Evolutionary conservation across 345 rosid genomes (phyloP), one percentile per base, ranked within the genome.

Genomic region (Linum trigynum): DNA sequence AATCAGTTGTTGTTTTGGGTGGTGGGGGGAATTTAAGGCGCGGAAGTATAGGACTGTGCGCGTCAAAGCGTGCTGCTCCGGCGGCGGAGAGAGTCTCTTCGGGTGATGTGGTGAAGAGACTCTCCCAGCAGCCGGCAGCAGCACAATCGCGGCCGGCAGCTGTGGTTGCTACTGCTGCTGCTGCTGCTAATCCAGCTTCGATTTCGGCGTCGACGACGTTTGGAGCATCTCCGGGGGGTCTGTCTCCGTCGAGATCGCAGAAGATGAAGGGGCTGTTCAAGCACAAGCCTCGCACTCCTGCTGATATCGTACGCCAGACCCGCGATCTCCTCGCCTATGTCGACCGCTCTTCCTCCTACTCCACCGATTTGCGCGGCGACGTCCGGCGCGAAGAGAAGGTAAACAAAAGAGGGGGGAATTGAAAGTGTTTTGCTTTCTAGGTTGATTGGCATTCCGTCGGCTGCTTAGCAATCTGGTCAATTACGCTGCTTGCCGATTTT

Each of bases 191-290:
- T 1, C 32, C 63, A 15, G 39, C 39, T 15, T 41, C 61, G 17
- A 63, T 67, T 38, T 38, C 53, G 2, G 57, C 75, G 14, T 17
- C 37, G 43, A 2, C 63, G 7, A 3, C 15, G 23, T 8, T 61
- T 1, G 39, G 11, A 10, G 17, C 40, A 10, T 7, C 60, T 1
- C 42, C 42, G 7, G 65, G 65, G 65, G 35, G 9, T 32, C 23
- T 61, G 23, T 32, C 59, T 56, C 58, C 39, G 23, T 38, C 71
- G 23, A 70, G 67, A 69, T 71, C 75, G 39, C 61, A 75, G 59
- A 85, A 79, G 75, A 86, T 88, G 97, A 92, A 92, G 72, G 90
- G 95, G 0, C 81, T 88, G 36, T 90, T 92, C 80, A 92, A 92
- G 78, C 78, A 86, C 12, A 92, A 92, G 80, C 90, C 95, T 12